These are phyloP conservation scores for Phytophthora europaea DNA, from an alignment of 352 stramenopile species.

Conservation along the genomic window DNA sequence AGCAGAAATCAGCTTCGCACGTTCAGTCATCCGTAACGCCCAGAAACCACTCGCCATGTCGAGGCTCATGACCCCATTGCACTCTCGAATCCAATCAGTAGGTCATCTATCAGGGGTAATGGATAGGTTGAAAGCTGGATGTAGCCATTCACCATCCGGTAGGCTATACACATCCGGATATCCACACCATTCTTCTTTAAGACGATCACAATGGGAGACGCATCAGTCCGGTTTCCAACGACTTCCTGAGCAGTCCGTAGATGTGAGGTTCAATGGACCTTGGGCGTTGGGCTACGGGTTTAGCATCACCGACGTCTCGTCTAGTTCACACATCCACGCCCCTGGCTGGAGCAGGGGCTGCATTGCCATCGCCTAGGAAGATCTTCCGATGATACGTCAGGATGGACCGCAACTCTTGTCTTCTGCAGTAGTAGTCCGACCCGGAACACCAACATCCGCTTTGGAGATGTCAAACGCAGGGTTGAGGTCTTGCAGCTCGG, in stretches of 20 bases:
- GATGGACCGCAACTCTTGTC: background rate
- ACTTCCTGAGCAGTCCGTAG: background rate
- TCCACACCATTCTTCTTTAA: conserved; percentile 13
- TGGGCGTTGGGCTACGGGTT: background rate
- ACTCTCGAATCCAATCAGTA: background rate
- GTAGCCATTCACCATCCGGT: background rate
- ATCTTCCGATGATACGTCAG: too few species aligned
- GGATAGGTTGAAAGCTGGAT: conserved; percentile 8
- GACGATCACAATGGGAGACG: background rate
- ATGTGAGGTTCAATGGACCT: background rate
- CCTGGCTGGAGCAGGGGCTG: too few species aligned
- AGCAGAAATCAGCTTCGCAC: background rate
- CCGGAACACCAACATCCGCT: too few species aligned
- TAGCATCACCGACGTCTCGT: too few species aligned
- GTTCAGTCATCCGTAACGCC: background rate
- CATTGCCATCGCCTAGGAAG: too few species aligned
- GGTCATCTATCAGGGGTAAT: conserved; percentile 10
- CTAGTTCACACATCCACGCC: too few species aligned
- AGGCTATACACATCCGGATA: conserved; percentile 8
- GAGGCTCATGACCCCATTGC: conserved; percentile 1
- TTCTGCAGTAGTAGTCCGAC: too few species aligned
- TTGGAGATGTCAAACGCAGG: too few species aligned
- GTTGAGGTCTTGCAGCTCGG: too few species aligned
- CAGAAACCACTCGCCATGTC: conserved; percentile 6
- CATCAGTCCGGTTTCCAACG: background rate